Conservation (phyloP, 1,284 basidiomycete species). For the Ustilago bromivora region DNA sequence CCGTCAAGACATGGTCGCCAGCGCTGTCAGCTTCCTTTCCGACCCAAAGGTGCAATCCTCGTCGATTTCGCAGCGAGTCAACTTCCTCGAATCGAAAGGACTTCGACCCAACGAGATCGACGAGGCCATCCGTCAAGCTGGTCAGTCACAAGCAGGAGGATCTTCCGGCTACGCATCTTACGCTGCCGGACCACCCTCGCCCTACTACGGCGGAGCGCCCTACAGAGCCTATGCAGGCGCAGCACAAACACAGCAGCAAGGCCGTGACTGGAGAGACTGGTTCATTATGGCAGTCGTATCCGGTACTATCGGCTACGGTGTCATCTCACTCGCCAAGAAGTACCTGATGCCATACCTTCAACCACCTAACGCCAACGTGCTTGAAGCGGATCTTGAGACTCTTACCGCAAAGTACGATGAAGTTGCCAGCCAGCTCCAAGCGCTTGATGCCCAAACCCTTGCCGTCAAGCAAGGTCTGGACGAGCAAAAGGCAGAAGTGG, state of each 20-base stretch:
- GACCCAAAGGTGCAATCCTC: slow-evolving; percentile 76
- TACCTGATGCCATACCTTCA: slow-evolving; percentile 90
- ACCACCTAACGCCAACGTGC: slow-evolving; percentile 87
- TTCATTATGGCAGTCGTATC: slow-evolving; percentile 90
- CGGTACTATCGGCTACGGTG: slow-evolving; percentile 87
- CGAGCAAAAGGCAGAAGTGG: slow-evolving; percentile 82
- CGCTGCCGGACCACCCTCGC: slow-evolving; percentile 33
- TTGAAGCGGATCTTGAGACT: slow-evolving; percentile 86
- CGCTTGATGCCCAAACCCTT: slow-evolving; percentile 82
- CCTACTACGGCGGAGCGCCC: slow-evolving; percentile 45
- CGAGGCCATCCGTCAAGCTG: slow-evolving; percentile 77
- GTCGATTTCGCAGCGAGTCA: slow-evolving; percentile 83
- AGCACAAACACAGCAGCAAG: slow-evolving; percentile 44
- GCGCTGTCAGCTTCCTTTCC: slow-evolving; percentile 64
- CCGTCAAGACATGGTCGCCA: slow-evolving; percentile 63
- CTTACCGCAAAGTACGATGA: slow-evolving; percentile 93
- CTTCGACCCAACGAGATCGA: slow-evolving; percentile 87
- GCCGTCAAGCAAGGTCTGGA: slow-evolving; percentile 83
- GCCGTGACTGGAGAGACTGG: slow-evolving; percentile 66
- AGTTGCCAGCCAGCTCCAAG: slow-evolving; percentile 78
- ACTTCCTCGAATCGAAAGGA: slow-evolving; percentile 95
- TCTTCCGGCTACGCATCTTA: slow-evolving; percentile 38
- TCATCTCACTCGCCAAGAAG: slow-evolving; percentile 89
- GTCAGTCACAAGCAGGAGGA: slow-evolving; percentile 27
- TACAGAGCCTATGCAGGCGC: slow-evolving; percentile 24